phyloP scores from a whole-genome alignment of 2,329 filamentous ascomycete species.

The Zelopaecilomyces penicillatus region DNA sequence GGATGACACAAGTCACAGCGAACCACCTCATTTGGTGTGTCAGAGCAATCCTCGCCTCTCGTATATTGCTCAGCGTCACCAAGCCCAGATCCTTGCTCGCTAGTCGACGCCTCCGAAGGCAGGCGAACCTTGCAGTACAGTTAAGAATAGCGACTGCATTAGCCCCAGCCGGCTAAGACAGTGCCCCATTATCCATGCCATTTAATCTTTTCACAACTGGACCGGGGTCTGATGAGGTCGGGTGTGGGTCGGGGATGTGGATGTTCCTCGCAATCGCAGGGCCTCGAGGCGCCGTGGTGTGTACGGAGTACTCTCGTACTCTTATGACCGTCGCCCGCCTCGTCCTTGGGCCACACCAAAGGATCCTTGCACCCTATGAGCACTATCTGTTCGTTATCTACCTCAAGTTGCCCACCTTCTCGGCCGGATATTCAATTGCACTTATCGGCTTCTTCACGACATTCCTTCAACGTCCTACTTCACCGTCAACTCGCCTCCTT shows the following conservation, averaged over 20 bases:
- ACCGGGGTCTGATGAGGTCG: conserved; percentile 20
- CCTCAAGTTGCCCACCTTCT: conserved; percentile 16
- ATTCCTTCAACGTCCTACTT: conserved; percentile 27
- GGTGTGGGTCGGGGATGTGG: conserved; percentile 22
- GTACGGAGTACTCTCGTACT: conserved; percentile 4
- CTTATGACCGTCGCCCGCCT: conserved; percentile 9
- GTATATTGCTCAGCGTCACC: conserved; percentile 44
- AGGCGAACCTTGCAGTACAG: conserved; percentile 26
- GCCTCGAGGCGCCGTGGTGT: conserved; percentile 17
- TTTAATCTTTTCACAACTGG: conserved; percentile 24
- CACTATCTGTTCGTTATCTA: conserved; percentile 15
- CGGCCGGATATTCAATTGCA: conserved; percentile 10
- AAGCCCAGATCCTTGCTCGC: conserved; percentile 24
- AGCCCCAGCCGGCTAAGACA: conserved; percentile 27
- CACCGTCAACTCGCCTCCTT: conserved; percentile 5
- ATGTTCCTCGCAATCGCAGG: conserved; percentile 30
- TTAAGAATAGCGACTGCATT: conserved; percentile 39
- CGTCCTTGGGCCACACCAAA: conserved; percentile 3
- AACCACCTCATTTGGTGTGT: conserved; percentile 40
- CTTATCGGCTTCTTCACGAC: conserved; percentile 26
- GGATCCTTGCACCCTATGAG: conserved; percentile 6
- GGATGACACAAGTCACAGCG: conserved; percentile 22
- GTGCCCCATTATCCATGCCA: conserved; percentile 20
- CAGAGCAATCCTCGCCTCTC: conserved; percentile 40
- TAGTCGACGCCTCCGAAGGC: conserved; percentile 21